These are phyloP conservation scores for Zoysia pacifica DNA, from an alignment of 176 grass and related monocot genomes.

Conservation along the genomic window DNA sequence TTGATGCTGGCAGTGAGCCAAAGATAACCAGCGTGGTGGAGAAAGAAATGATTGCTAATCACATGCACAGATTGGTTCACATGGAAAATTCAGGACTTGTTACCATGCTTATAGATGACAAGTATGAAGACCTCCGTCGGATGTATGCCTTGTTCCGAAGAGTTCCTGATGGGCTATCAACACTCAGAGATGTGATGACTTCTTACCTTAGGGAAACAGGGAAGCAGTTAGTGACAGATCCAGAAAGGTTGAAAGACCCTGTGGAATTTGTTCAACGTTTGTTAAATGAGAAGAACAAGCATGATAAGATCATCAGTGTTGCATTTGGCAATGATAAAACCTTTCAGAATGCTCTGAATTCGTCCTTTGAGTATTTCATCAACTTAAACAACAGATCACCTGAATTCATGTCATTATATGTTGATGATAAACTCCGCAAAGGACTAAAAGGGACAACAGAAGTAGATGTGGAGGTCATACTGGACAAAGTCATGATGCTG, in stretches of 20 bases:
- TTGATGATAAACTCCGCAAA: slow-evolving; percentile 96
- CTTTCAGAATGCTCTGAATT: slow-evolving; percentile 95
- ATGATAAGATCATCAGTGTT: slow-evolving; percentile 90
- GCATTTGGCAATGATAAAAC: slow-evolving; percentile 95
- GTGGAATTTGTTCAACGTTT: slow-evolving; percentile 93
- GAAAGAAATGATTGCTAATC: slow-evolving; percentile 95
- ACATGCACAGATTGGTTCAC: slow-evolving; percentile 90
- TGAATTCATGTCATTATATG: slow-evolving; percentile 92
- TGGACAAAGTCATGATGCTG: slow-evolving; percentile 99
- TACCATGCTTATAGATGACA: slow-evolving; percentile 91
- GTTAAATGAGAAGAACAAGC: slow-evolving; percentile 90
- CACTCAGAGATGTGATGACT: slow-evolving; percentile 83
- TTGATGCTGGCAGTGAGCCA: slow-evolving; percentile 77
- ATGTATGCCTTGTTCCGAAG: slow-evolving; percentile 90
- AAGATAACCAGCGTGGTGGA: slow-evolving; percentile 96
- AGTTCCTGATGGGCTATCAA: slow-evolving; percentile 82
- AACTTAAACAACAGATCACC: slow-evolving; percentile 96
- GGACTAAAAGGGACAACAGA: slow-evolving; percentile 83
- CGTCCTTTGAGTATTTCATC: slow-evolving; percentile 95
- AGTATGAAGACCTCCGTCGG: slow-evolving; percentile 72
- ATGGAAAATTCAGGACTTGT: slow-evolving; percentile 96
- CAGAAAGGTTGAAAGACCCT: slow-evolving; percentile 89
- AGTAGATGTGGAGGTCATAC: slow-evolving; percentile 86
- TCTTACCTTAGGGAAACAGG: slow-evolving; percentile 85
- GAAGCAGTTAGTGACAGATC: slow-evolving; percentile 77